Percentiles rank a stretch among this genome's conserved stretches.
phyloP scores from a whole-genome alignment of 345 rosid genomes.

The Chamaenerion angustifolium region DNA sequence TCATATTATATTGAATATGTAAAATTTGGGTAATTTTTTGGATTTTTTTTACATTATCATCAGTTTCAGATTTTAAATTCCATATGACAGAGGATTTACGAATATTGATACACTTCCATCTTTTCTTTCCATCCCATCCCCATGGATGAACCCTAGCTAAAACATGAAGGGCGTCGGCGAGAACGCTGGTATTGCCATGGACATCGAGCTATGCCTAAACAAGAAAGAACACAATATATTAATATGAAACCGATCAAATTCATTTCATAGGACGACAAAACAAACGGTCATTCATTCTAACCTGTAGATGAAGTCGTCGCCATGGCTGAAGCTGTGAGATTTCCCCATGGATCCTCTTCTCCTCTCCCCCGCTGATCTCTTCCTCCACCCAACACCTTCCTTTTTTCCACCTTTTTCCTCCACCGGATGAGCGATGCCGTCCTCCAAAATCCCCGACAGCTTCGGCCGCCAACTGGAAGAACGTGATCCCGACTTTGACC shows the following conservation, averaged over 20 bases:
- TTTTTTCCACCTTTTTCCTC: not conserved
- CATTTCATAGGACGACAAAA: not conserved
- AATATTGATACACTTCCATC: not conserved
- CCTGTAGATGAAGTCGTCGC: conserved; percentile 7
- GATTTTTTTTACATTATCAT: no score
- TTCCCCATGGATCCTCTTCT: not conserved
- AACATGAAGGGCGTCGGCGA: conserved; percentile 23
- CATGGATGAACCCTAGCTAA: not conserved
- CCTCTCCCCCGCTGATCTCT: conserved; percentile 8
- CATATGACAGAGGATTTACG: not conserved
- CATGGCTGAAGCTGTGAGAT: conserved; percentile 5
- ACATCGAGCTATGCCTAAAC: conserved; percentile 10
- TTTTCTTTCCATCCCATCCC: not conserved
- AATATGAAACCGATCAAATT: not conserved
- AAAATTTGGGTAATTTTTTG: no score
- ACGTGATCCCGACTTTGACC: not conserved
- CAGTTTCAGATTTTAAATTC: not conserved
- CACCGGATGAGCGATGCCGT: conserved; percentile 2
- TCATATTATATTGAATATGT: no score
- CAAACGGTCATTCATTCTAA: conserved; percentile 1
- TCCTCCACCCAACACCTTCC: not conserved
- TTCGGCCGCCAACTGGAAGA: conserved; percentile 15
- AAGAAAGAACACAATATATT: not conserved
- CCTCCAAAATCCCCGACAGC: conserved; percentile 18
- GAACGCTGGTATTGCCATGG: conserved; percentile 16